Base-by-base conservation (phyloP, 345 rosid genomes). In the Psidium guajava region DNA sequence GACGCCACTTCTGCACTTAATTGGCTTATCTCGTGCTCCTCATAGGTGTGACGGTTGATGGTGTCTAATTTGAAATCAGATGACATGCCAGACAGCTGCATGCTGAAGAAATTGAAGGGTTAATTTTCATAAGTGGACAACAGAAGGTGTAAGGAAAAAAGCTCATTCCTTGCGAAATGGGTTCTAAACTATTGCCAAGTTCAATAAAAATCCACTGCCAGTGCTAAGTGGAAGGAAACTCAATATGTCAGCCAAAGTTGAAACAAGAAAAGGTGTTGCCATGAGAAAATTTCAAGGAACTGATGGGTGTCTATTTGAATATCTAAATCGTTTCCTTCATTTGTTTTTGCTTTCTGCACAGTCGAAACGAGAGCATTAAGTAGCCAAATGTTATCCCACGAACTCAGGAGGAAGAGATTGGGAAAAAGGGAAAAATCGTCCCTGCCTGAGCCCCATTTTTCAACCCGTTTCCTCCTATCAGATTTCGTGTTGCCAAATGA, bases 31-130 rank as follows among this genome's bases (percentile, higher is more conserved):
- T 89, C 91, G 12, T 89, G 73, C 49, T 89, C 93, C 84, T 86
- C 90, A 69, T 86, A 73, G 86, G 91, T 91, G 8, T 83, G 83
- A 64, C 83, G 89, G 59, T 89, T 86, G 81, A 90, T 85, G 4
- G 82, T 88, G 85, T 94, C 92, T n/a, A 92, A 84, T 81, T 92
- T 90, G 55, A 85, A 86, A 84, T 88, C 91, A 80, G 92, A 87
- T 11, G 84, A 87, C 98, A 93, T 94, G 69, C 47, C 91, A 74
- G 82, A 69, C 18, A 75, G 88, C 94, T 90, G 91, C 87, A 82
- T 32, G 44, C 77, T 69, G 44, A 69, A 32, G 47, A 69, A 36
- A 69, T 22, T 32, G 77, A 24, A 69, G 24, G 77, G 77, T 69
- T 69, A 69, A 69, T 69, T 69, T 32, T 69, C 44, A 18, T 69